Percentiles rank a stretch among this genome's conserved stretches.
phyloP scores from a whole-genome alignment of 345 rosid genomes.

The Rhodamnia rubescens region DNA sequence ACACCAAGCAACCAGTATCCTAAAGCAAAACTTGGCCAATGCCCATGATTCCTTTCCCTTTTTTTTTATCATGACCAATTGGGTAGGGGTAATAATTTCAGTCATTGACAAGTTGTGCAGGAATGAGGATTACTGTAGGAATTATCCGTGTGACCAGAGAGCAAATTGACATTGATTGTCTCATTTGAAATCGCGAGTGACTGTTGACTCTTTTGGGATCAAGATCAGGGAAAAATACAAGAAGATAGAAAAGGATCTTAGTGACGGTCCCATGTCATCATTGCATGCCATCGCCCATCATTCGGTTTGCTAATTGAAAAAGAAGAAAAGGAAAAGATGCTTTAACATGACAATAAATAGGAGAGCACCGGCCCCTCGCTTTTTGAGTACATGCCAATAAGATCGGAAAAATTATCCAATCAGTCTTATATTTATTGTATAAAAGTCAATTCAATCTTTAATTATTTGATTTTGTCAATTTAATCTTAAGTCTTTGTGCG shows the following conservation, averaged over 20 bases:
- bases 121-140: background rate
- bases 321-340: slow-evolving; percentile 8
- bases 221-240: slow-evolving; percentile 6
- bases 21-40: background rate
- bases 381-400: background rate
- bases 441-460: accelerated
- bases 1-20: background rate
- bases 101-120: background rate
- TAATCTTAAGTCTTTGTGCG: accelerated
- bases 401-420: accelerated
- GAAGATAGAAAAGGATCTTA: background rate
- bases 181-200: background rate
- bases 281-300: slow-evolving; percentile 26
- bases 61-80: background rate
- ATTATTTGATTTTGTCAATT: background rate
- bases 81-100: background rate
- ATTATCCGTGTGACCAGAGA: background rate
- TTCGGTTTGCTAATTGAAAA: slow-evolving; percentile 6
- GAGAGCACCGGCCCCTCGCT: slow-evolving; percentile 3
- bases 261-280: slow-evolving; percentile 34
- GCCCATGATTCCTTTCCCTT: background rate
- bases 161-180: background rate
- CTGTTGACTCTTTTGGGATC: background rate
- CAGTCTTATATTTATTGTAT: accelerated
- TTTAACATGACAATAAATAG: slow-evolving; percentile 12